Percentiles rank a stretch among this genome's conserved stretches.
phyloP scores from a whole-genome alignment of 768 basidiomycete species.

The Rhodosporidiobolus odoratus region DNA sequence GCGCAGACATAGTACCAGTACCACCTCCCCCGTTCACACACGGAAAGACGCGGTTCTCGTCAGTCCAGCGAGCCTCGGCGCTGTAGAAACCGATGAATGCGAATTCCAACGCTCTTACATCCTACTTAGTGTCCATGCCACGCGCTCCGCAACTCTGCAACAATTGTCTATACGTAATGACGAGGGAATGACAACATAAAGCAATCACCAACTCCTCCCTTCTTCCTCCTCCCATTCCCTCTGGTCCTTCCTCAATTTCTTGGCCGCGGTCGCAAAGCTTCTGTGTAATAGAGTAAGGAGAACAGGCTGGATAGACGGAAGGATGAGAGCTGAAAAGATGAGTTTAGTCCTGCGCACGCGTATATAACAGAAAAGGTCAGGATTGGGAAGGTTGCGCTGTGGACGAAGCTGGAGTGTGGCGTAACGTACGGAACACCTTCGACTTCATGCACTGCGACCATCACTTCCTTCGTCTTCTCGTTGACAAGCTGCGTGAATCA shows the following conservation, averaged over 20 bases:
- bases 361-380: not conserved
- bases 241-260: not conserved
- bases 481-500: not conserved
- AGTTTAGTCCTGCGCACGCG: not conserved
- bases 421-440: conserved; percentile 3
- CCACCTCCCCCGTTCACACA: too few relatives aligned
- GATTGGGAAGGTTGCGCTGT: not conserved
- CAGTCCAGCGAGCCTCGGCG: too few relatives aligned
- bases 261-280: not conserved
- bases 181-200: too few relatives aligned
- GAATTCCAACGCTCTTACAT: too few relatives aligned
- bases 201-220: conserved; percentile 6
- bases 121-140: too few relatives aligned
- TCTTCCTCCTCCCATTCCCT: conserved; percentile 13
- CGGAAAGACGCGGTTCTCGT: too few relatives aligned
- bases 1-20: too few relatives aligned
- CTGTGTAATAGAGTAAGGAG: conserved; percentile 16
- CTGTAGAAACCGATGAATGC: too few relatives aligned
- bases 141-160: too few relatives aligned
- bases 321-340: conserved; percentile 16
- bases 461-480: conserved; percentile 9
- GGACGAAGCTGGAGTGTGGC: not conserved
- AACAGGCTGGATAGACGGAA: conserved; percentile 13
- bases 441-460: conserved; percentile 5
- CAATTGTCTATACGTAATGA: too few relatives aligned